Percentiles rank a stretch among this genome's conserved stretches.
phyloP scores from a whole-genome alignment of 2,329 filamentous ascomycete species.

The Diplodia intermedia region DNA sequence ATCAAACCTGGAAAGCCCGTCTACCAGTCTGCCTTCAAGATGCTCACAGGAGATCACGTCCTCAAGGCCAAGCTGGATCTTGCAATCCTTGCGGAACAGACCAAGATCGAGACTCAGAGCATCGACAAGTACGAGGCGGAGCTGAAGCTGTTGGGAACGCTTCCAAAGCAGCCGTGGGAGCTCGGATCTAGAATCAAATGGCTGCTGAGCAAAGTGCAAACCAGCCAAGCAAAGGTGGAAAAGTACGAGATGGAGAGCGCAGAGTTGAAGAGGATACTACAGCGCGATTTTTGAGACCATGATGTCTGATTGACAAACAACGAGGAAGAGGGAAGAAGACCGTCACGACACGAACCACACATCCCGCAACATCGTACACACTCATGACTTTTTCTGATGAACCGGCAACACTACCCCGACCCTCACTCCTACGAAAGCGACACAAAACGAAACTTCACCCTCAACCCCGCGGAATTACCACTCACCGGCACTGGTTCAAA shows the following conservation, averaged over 20 bases:
- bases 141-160: constrained; percentile 70
- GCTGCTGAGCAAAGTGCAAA: constrained; percentile 74
- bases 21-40: constrained; percentile 81
- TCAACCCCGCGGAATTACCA: not conserved
- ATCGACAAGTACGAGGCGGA: constrained; percentile 84
- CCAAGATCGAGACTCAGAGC: constrained; percentile 72
- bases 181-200: constrained; percentile 71
- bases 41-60: constrained; percentile 73
- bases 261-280: constrained; percentile 73
- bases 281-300: constrained; percentile 55
- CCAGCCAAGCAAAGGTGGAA: constrained; percentile 77
- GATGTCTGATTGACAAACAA: not conserved
- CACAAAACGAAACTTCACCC: not conserved
- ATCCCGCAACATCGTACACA: not conserved
- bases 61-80: constrained; percentile 74
- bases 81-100: constrained; percentile 70
- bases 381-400: not conserved
- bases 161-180: constrained; percentile 74
- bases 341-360: not conserved
- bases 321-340: not conserved
- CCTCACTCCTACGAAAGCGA: not conserved
- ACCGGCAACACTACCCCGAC: constrained; percentile 1
- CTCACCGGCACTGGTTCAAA: not conserved
- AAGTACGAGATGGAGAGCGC: constrained; percentile 75
- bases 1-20: constrained; percentile 86